Conservation (phyloP, 768 basidiomycete species). For the Amanita phalloides region DNA sequence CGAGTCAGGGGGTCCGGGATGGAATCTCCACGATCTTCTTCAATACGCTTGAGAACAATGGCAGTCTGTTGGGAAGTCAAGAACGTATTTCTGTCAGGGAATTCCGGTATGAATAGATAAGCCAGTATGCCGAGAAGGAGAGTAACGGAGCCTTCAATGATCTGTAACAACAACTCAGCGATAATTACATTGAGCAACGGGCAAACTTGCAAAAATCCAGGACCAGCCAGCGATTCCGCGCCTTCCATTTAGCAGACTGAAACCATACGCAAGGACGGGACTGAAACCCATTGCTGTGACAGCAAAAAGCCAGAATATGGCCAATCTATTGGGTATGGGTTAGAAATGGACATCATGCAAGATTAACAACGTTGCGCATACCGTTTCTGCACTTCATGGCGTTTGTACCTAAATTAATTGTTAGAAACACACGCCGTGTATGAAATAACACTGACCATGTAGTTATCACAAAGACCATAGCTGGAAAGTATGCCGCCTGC, state of each 20-base stretch:
- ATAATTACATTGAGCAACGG: background rate
- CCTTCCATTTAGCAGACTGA: conserved; percentile 29
- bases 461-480: conserved; percentile 33
- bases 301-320: conserved; percentile 29
- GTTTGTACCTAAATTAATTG: conserved; percentile 25
- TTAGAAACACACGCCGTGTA: background rate
- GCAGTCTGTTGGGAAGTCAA: conserved; percentile 31
- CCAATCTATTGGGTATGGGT: conserved; percentile 7
- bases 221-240: conserved; percentile 33
- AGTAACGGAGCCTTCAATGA: conserved; percentile 35
- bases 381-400: conserved; percentile 36
- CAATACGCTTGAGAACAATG: conserved; percentile 32
- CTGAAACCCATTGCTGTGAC: conserved; percentile 29
- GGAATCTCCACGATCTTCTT: conserved; percentile 41
- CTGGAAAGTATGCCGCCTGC: conserved; percentile 35
- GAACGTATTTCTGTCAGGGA: conserved; percentile 37
- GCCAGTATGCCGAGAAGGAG: conserved; percentile 27
- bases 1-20: conserved; percentile 29
- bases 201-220: conserved; percentile 35
- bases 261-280: conserved; percentile 31
- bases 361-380: conserved; percentile 9
- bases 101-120: conserved; percentile 33
- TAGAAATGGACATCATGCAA: background rate
- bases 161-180: conserved; percentile 10
- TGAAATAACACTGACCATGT: conserved; percentile 22